Evolutionary conservation across 805 yeast species (phyloP), one percentile per base, ranked within the genome.

Genomic region (Wickerhamia fluorescens): DNA sequence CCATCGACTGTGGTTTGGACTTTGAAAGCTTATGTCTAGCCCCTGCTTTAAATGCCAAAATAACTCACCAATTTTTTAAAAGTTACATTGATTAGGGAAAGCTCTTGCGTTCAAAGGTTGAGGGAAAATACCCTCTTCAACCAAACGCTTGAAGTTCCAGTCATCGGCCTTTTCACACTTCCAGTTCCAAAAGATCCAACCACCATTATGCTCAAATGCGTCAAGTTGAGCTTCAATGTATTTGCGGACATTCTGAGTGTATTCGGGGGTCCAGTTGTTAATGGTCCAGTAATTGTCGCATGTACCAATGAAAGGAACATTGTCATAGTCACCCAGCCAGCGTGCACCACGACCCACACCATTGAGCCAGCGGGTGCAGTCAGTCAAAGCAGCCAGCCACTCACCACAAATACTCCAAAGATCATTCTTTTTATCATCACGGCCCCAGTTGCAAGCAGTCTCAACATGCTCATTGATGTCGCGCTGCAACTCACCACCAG

Each of bases 111-210:
- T 52, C 25, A 86, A 60, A 16, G 96, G 96, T 53, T 73, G 80
- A 26, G 96, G 96, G 70, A 88, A 78, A 22, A 85, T 49, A 16
- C 74, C 78, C 31, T 70, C 53, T 12, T 54, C 63, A 13, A 71
- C 55, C 43, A 88, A 69, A 39, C 63, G 61, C 44, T 67, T 64
- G 61, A 83, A 69, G 57, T 84, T 95, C 96, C 96, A 88, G 53
- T 88, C 96, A 31, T 79, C 52, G 13, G 84, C 65, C 41, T 57
- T 58, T 58, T 88, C 96, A 16, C 95, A 82, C 67, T 87, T 88
- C 80, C 85, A 87, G 53, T 80, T 74, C 96, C 96, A 88, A 66
- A 83, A 80, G 34, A 85, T 72, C 96, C 96, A 88, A 18, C 97
- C 97, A 20, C 66, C 71, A 34, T 75, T 68, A 44, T 69, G 70